Evolutionary conservation across 257 asterid genomes (phyloP).

Genomic region (Capsicum rhomboideum): DNA sequence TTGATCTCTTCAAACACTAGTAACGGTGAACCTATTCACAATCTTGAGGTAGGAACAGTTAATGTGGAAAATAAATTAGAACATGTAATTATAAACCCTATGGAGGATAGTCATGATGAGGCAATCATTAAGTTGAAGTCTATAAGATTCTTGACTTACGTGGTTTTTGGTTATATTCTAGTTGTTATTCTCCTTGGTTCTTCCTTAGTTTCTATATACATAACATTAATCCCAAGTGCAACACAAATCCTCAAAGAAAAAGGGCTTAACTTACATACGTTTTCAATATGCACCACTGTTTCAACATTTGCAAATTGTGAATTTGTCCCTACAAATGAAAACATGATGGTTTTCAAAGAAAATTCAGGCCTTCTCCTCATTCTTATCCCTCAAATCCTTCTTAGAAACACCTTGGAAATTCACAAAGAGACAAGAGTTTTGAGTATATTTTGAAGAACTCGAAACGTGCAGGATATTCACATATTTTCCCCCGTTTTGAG

Average conservation of each 20-base stretch:
- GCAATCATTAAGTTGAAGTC: constrained; percentile 1
- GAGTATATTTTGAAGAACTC: constrained; percentile 21
- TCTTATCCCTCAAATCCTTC: constrained; percentile 36
- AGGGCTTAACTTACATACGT: constrained; percentile 20
- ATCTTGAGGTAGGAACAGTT: not conserved
- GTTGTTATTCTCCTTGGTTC: constrained; percentile 22
- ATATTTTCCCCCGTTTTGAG: constrained; percentile 16
- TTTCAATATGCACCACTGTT: constrained; percentile 28
- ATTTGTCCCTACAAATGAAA: constrained; percentile 48
- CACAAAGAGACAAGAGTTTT: constrained; percentile 11
- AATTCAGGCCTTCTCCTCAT: constrained; percentile 35
- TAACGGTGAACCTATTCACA: not conserved
- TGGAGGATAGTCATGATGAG: not conserved
- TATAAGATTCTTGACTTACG: constrained; percentile 3
- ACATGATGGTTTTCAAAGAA: constrained; percentile 41
- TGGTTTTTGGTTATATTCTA: constrained; percentile 22
- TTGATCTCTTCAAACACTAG: not conserved
- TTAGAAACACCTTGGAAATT: constrained; percentile 47
- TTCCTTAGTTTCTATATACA: constrained; percentile 16
- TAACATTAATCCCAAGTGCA: constrained; percentile 17
- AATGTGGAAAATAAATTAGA: not conserved
- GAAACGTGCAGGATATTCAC: constrained; percentile 19
- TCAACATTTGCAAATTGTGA: constrained; percentile 53
- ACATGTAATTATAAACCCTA: not conserved
- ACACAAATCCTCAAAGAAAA: constrained; percentile 18